A percentile compares a stretch with the other conserved stretches of the same genome.
phyloP scores from a whole-genome alignment of 306 rosid species.

The Sophora flavescens region DNA sequence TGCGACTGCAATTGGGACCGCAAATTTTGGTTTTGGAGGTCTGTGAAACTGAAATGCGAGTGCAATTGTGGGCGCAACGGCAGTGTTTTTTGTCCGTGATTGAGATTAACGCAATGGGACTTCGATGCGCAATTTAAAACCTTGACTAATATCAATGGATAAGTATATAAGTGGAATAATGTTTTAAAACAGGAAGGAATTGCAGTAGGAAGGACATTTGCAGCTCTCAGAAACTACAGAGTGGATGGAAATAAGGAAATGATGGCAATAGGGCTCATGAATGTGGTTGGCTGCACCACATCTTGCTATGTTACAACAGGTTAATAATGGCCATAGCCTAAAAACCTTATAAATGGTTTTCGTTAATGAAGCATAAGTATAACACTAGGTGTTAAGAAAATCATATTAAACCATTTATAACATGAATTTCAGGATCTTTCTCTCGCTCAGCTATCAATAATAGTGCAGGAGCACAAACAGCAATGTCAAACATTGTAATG shows the following conservation, averaged over 20 bases:
- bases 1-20: too few relatives aligned
- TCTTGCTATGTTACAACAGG: conserved; percentile 94
- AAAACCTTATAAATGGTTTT: not conserved
- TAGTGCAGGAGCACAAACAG: conserved; percentile 87
- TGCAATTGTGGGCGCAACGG: too few relatives aligned
- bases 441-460: conserved; percentile 94
- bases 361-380: not conserved
- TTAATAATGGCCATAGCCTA: conserved; percentile 23
- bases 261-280: conserved; percentile 96
- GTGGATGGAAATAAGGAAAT: conserved; percentile 96
- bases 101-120: too few relatives aligned
- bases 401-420: conserved; percentile 25
- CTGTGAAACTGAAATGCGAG: too few relatives aligned
- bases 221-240: conserved; percentile 75
- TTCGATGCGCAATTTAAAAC: too few relatives aligned
- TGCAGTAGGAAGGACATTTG: conserved; percentile 97
- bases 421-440: conserved; percentile 71
- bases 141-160: not conserved
- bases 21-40: too few relatives aligned
- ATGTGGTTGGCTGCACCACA: conserved; percentile 81
- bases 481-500: conserved; percentile 80
- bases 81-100: too few relatives aligned
- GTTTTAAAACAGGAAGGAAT: conserved; percentile 80
- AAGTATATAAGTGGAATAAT: not conserved
- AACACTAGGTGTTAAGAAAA: not conserved